phyloP scores from a whole-genome alignment of 768 basidiomycete genomes.

The Coprinellus aureogranulatus region DNA sequence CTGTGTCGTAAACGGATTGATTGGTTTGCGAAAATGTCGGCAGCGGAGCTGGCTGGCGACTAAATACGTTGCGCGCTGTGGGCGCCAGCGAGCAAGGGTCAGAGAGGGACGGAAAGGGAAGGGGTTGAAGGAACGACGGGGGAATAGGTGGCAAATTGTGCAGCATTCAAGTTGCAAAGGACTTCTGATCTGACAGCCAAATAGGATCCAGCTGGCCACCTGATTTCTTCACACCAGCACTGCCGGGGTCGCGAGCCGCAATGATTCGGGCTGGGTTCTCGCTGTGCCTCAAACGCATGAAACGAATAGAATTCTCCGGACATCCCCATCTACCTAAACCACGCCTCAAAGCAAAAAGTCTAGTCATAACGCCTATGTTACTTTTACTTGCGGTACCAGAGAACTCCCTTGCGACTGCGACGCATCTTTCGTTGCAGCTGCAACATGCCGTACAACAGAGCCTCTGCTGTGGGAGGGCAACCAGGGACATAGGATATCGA shows the following conservation, averaged over 20 bases:
- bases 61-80: constrained; percentile 6
- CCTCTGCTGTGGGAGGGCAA: constrained; percentile 94
- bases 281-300: not conserved
- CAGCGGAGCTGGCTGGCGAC: not conserved
- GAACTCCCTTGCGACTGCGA: constrained; percentile 76
- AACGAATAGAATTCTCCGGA: not conserved
- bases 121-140: not conserved
- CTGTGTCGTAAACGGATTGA: constrained; percentile 9
- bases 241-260: not conserved
- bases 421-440: constrained; percentile 97
- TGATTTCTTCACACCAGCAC: constrained; percentile 7
- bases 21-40: not conserved
- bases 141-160: not conserved
- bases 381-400: constrained; percentile 73
- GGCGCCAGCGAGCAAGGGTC: constrained; percentile 2
- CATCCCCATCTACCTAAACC: not conserved
- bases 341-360: constrained; percentile 2
- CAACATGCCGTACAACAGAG: constrained; percentile 93
- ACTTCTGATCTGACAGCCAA: constrained; percentile 4
- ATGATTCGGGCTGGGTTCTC: not conserved
- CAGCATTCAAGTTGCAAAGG: constrained; percentile 8
- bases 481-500: constrained; percentile 98
- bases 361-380: not conserved
- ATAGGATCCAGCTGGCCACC: not conserved
- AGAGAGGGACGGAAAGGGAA: constrained; percentile 2